A percentile compares a stretch with the other conserved stretches of the same genome.
These are phyloP conservation scores for Lentinula guzmanii DNA, from an alignment of 768 basidiomycete genomes.

Conservation along the genomic window DNA sequence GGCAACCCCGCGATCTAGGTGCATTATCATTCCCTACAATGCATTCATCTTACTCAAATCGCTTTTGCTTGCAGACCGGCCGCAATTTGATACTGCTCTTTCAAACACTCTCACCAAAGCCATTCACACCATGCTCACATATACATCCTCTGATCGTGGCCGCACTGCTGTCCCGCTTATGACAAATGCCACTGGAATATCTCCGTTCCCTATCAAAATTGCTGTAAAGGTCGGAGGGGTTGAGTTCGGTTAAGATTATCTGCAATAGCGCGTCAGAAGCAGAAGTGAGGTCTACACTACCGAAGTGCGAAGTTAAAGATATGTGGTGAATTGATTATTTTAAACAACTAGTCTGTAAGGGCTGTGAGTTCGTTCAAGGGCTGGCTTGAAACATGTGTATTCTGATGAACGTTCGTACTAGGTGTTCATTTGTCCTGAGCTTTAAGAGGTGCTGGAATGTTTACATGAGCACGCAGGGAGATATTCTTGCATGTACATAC, in stretches of 20 bases:
- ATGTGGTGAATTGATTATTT: too few species aligned
- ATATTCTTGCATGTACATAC: too few species aligned
- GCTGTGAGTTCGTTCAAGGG: too few species aligned
- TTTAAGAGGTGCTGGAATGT: too few species aligned
- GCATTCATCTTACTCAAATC: neutral
- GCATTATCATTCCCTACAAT: neutral
- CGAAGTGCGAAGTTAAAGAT: too few species aligned
- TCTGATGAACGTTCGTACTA: too few species aligned
- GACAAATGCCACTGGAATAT: slow-evolving; percentile 69
- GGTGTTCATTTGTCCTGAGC: too few species aligned
- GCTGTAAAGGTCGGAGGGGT: slow-evolving; percentile 50
- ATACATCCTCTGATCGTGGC: slow-evolving; percentile 76
- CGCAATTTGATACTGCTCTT: slow-evolving; percentile 53
- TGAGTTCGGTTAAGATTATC: neutral
- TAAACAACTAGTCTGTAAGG: too few species aligned
- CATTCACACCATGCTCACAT: slow-evolving; percentile 63
- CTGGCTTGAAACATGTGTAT: too few species aligned
- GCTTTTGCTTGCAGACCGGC: slow-evolving; percentile 25
- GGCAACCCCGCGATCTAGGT: slow-evolving; percentile 70
- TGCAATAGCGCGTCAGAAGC: too few species aligned
- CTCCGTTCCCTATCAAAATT: slow-evolving; percentile 76
- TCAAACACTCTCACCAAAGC: slow-evolving; percentile 58
- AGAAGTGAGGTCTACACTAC: too few species aligned
- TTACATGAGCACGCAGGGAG: too few species aligned
- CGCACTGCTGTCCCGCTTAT: slow-evolving; percentile 73